phyloP scores from a whole-genome alignment of 2,329 filamentous ascomycete genomes.

The Parafenestella ontariensis region DNA sequence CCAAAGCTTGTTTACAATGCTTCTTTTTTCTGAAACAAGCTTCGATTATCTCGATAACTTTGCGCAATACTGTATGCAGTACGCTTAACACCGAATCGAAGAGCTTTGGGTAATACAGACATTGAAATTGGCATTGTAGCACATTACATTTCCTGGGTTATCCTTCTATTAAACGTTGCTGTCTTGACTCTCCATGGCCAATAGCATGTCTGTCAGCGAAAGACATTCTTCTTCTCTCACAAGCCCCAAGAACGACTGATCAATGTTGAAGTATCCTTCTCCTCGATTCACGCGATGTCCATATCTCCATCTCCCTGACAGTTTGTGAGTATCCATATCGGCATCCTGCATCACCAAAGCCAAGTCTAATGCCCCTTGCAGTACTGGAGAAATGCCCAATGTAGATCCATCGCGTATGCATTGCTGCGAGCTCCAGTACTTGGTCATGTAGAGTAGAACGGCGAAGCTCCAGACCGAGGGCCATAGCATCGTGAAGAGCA shows the following conservation, averaged over 20 bases:
- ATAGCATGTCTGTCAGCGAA: background rate
- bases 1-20: constrained; percentile 7
- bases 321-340: background rate
- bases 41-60: background rate
- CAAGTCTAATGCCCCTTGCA: background rate
- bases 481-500: background rate
- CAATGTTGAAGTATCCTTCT: background rate
- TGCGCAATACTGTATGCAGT: background rate
- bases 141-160: background rate
- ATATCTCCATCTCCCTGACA: background rate
- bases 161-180: background rate
- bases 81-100: too few relatives aligned
- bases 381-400: background rate
- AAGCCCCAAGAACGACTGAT: background rate
- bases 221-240: background rate
- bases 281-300: background rate
- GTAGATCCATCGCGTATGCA: background rate
- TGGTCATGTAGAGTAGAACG: background rate
- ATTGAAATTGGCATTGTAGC: too few relatives aligned
- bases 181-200: background rate
- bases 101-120: too few relatives aligned
- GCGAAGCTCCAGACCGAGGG: background rate
- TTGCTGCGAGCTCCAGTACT: background rate
- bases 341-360: background rate
- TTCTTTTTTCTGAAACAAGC: background rate